Evolutionary conservation across 2,329 filamentous ascomycete species (phyloP), one percentile per base, ranked within the genome.

Genomic region (Colletotrichum chlorophyti): DNA sequence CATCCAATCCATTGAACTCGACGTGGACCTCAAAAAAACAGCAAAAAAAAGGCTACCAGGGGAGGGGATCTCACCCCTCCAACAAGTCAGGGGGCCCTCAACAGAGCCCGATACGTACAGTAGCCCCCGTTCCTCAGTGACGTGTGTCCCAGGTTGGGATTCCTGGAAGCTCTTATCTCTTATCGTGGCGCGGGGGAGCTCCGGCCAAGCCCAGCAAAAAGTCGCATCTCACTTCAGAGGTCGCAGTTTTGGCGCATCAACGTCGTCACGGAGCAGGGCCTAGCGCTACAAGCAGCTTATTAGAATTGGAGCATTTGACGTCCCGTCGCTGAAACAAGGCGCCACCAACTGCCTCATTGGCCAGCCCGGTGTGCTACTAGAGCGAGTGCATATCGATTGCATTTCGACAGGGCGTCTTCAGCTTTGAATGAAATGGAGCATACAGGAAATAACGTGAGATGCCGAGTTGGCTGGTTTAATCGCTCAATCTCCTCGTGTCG

Each of bases 131-230:
- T n/a, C n/a, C n/a, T n/a, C 19, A 45, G 53, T 45, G 47, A 58
- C 53, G 53, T 57, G 46, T 46, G 52, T 35, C 10, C 37, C 9
- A 19, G 10, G 17, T n/a, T 38, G 46, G 23, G 46, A 41, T 21
- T n/a, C 17, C 15, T 46, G 43, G 23, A 15, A 60, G 57, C 57
- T 60, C 57, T 60, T 60, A 60, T 60, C 57, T 43, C 38, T 60
- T 60, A 60, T 60, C 57, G 52, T 45, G 52, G 40, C 57, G 57
- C 57, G 52, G 57, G 54, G 57, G 57, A 60, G 57, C 57, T 60
- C 53, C 46, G 31, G 57, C 41, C 49, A 58, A 42, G 41, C 41
- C 54, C 34, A 53, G 54, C 27, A 32, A 11, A 32, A 27, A 51
- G 21, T n/a, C n/a, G n/a, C n/a, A n/a, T n/a, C n/a, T n/a, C n/a